A percentile compares a stretch with the other conserved stretches of the same genome.
phyloP scores from a whole-genome alignment of 2,329 filamentous ascomycete species.

The Microdochium paspali region DNA sequence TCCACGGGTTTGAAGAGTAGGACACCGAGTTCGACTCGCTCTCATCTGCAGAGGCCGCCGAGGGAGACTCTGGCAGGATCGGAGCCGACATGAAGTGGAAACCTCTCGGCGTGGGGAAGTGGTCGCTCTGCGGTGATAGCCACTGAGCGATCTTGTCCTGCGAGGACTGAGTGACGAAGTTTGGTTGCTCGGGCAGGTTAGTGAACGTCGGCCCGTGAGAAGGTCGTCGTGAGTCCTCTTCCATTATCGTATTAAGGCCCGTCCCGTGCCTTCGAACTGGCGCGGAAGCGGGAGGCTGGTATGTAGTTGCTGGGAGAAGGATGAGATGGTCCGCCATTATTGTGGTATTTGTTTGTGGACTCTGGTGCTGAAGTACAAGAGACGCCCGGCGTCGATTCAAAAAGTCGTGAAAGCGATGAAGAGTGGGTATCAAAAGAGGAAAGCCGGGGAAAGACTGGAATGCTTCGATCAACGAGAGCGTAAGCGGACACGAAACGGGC shows the following conservation, averaged over 20 bases:
- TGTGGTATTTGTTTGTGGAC: constrained; percentile 6
- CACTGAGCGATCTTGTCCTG: constrained; percentile 46
- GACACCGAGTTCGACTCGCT: constrained; percentile 37
- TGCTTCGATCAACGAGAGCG: constrained; percentile 35
- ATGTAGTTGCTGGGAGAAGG: constrained; percentile 29
- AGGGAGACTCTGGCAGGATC: constrained; percentile 52
- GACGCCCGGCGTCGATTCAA: constrained; percentile 19
- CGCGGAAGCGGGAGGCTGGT: constrained; percentile 40
- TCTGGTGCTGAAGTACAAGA: constrained; percentile 8
- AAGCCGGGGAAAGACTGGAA: constrained; percentile 26
- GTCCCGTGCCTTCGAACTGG: constrained; percentile 43
- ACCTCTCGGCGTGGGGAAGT: constrained; percentile 66
- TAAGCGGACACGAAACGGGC: constrained; percentile 19
- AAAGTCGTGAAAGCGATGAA: constrained; percentile 14
- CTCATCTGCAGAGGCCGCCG: constrained; percentile 35
- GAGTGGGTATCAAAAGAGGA: constrained; percentile 11
- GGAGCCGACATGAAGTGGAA: constrained; percentile 55
- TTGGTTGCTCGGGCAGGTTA: constrained; percentile 8
- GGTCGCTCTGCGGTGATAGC: constrained; percentile 49
- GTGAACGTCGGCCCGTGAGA: constrained; percentile 17
- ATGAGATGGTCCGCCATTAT: constrained; percentile 36
- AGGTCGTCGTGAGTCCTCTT: constrained; percentile 38
- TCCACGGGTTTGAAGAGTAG: constrained; percentile 46
- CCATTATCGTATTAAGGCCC: constrained; percentile 57
- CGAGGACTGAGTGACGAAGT: constrained; percentile 16